These are phyloP conservation scores for Trypanosoma conorhini DNA, from an alignment of 208 protist species.

Conservation along the genomic window DNA sequence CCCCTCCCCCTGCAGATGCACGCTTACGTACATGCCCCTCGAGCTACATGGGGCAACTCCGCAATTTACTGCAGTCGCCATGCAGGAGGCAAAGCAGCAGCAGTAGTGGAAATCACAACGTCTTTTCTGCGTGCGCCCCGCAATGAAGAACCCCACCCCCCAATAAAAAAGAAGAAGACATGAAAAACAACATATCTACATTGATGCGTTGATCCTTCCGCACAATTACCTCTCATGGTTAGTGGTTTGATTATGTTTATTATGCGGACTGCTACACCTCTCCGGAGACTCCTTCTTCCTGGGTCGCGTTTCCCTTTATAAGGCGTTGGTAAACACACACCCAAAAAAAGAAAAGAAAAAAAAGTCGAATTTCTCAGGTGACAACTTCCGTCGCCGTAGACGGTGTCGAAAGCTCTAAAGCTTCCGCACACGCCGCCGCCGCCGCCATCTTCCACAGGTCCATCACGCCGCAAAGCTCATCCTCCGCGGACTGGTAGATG, in stretches of 20 bases:
- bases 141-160: no score
- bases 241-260: background rate
- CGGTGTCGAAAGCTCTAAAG: conserved; percentile 3
- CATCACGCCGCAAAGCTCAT: conserved; percentile 15
- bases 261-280: background rate
- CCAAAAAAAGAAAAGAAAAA: background rate
- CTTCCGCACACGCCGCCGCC: background rate
- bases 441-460: conserved; percentile 12
- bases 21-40: no score
- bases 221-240: background rate
- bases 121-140: no score
- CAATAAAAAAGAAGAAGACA: no score
- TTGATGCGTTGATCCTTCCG: background rate
- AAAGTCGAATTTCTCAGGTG: background rate
- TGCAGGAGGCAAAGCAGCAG: no score
- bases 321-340: no score
- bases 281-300: background rate
- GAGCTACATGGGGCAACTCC: no score
- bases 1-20: no score
- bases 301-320: background rate
- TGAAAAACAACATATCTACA: no score
- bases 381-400: conserved; percentile 18
- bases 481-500: conserved; percentile 6
- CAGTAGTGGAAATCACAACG: no score
- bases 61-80: no score